phyloP scores from a whole-genome alignment of 2,329 filamentous ascomycete genomes.

The Fusarium devonianum region DNA sequence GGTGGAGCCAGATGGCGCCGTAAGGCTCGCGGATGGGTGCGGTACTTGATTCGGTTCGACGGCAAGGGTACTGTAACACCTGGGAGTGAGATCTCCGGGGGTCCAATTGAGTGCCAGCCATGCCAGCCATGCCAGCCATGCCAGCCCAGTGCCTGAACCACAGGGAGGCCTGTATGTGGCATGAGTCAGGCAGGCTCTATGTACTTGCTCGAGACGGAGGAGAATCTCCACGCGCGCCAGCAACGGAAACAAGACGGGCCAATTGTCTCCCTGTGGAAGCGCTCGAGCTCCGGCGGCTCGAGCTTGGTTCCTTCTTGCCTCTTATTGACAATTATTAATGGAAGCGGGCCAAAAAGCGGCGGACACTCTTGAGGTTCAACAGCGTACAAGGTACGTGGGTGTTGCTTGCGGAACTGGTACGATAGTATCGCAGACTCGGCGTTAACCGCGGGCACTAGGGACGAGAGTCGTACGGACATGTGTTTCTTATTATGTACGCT shows the following conservation, averaged over 20 bases:
- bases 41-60: not conserved
- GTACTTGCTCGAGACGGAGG: constrained; percentile 3
- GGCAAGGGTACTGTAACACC: constrained; percentile 1
- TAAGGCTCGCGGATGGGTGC: constrained; percentile 3
- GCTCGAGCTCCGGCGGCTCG: too few relatives aligned
- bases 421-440: not conserved
- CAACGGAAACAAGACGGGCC: constrained; percentile 10
- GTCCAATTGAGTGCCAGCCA: not conserved
- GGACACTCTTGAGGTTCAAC: too few relatives aligned
- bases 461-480: not conserved
- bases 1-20: not conserved
- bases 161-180: constrained; percentile 15
- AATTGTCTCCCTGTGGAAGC: constrained; percentile 3
- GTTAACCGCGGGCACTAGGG: too few relatives aligned
- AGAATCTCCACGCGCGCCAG: constrained; percentile 9
- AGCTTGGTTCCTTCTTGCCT: too few relatives aligned
- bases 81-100: constrained; percentile 5
- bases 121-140: too few relatives aligned
- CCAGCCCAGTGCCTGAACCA: constrained; percentile 1
- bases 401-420: too few relatives aligned
- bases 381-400: too few relatives aligned
- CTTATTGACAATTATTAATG: too few relatives aligned
- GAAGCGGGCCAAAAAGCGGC: too few relatives aligned
- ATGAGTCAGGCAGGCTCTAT: constrained; percentile 23
- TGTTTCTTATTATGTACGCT: not conserved